phyloP scores from a whole-genome alignment of 2,329 filamentous ascomycete species.

The Corinectria fuckeliana region DNA sequence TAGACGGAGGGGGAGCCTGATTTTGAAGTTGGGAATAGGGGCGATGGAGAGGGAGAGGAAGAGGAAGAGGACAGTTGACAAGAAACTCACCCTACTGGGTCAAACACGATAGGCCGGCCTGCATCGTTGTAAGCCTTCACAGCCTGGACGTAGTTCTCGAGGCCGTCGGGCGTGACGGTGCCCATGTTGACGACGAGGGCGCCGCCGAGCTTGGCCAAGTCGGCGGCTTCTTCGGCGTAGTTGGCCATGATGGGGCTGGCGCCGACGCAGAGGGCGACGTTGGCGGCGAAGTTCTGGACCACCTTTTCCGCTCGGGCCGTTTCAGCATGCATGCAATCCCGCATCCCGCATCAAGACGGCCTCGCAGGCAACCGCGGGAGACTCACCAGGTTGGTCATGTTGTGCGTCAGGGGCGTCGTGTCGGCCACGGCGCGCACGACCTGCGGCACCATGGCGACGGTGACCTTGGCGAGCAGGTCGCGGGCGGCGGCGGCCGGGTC shows the following conservation, averaged over 20 bases:
- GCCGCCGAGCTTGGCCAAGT: constrained; percentile 79
- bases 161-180: constrained; percentile 78
- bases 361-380: too few relatives aligned
- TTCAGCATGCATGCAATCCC: too few relatives aligned
- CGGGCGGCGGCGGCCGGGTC: constrained; percentile 70
- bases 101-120: constrained; percentile 79
- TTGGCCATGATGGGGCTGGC: constrained; percentile 95
- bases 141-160: constrained; percentile 75
- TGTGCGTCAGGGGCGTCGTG: constrained; percentile 80
- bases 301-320: too few relatives aligned
- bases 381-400: constrained; percentile 88
- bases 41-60: background rate
- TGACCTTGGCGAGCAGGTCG: constrained; percentile 54
- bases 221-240: constrained; percentile 79
- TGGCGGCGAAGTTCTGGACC: constrained; percentile 93
- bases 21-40: background rate
- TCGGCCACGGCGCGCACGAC: constrained; percentile 67
- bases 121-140: constrained; percentile 81
- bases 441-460: constrained; percentile 56
- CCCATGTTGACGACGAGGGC: constrained; percentile 95
- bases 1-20: background rate
- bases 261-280: constrained; percentile 83
- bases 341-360: too few relatives aligned
- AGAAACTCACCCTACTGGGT: constrained; percentile 77
- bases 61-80: too few relatives aligned